A percentile compares a stretch with the other conserved stretches of the same genome.
Conservation (phyloP, 371 early-diverging fungal genomes). For the Rhizomucor pusillus region DNA sequence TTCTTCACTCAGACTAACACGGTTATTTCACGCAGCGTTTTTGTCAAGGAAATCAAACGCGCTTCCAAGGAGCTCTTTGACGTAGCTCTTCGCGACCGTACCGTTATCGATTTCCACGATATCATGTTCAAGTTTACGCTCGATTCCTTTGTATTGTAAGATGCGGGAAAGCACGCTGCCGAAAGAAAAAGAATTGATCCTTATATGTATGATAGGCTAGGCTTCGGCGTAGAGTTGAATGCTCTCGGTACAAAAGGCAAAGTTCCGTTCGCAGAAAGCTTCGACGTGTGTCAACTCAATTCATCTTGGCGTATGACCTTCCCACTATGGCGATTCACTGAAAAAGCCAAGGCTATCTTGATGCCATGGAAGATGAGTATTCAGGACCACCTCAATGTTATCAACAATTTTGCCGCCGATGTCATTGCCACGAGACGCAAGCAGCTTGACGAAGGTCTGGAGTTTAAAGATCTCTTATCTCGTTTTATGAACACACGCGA, state of each 20-base stretch:
- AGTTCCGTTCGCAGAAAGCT: conserved; percentile 49
- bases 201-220: conserved; percentile 23
- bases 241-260: conserved; percentile 25
- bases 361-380: conserved; percentile 36
- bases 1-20: too few species aligned
- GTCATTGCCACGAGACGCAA: conserved; percentile 42
- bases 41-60: conserved; percentile 28
- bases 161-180: too few species aligned
- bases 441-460: conserved; percentile 39
- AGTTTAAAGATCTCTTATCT: conserved; percentile 55
- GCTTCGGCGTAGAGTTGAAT: conserved; percentile 47
- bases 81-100: conserved; percentile 23
- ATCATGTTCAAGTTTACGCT: conserved; percentile 58
- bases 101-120: conserved; percentile 55
- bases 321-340: conserved; percentile 52
- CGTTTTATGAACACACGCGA: conserved; percentile 60
- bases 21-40: conserved; percentile 29
- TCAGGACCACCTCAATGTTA: conserved; percentile 38
- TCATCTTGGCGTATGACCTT: conserved; percentile 48
- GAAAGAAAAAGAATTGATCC: conserved; percentile 13
- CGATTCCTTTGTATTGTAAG: conserved; percentile 54
- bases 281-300: conserved; percentile 43
- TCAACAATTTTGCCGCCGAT: conserved; percentile 48
- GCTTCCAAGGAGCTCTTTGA: conserved; percentile 32
- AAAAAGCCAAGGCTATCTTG: conserved; percentile 21